phyloP scores from a whole-genome alignment of 1,284 basidiomycete genomes.

The Rhodotorula sp. region DNA sequence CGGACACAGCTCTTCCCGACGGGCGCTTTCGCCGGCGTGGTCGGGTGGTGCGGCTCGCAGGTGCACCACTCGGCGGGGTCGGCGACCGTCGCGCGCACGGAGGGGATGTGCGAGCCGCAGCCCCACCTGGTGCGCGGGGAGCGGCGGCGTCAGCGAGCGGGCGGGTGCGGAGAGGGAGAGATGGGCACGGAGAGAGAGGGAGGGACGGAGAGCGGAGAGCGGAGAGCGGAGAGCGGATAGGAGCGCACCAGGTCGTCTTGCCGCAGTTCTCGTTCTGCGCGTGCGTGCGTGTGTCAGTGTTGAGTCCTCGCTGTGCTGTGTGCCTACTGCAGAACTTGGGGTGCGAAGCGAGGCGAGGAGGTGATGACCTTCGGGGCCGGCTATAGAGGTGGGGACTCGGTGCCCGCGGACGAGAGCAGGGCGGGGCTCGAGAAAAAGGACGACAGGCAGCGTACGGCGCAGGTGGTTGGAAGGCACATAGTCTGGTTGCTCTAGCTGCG shows the following conservation, averaged over 20 bases:
- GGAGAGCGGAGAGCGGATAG: no score
- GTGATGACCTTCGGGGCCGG: not conserved
- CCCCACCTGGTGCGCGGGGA: slow-evolving; percentile 9
- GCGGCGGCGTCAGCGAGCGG: not conserved
- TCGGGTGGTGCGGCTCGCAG: slow-evolving; percentile 14
- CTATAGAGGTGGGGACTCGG: not conserved
- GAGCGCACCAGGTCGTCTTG: slow-evolving; percentile 6
- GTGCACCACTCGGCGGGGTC: slow-evolving; percentile 5
- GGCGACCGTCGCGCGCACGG: slow-evolving; percentile 10
- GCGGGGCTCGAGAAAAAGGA: not conserved
- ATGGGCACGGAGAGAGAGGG: not conserved
- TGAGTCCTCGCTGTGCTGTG: no score
- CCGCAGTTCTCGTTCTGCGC: not conserved
- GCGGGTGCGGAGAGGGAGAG: no score
- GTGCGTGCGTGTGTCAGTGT: not conserved
- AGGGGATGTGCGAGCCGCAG: slow-evolving; percentile 21
- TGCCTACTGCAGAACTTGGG: no score
- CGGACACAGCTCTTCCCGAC: not conserved
- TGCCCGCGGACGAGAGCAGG: not conserved
- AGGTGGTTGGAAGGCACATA: not conserved
- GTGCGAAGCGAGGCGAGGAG: not conserved
- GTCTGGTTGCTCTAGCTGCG: not conserved
- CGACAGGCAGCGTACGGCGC: not conserved
- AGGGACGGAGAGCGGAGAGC: not conserved
- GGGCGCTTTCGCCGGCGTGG: slow-evolving; percentile 4